Base-by-base conservation (phyloP, 805 yeast species). In the Wilhelminamyces savonicus region DNA sequence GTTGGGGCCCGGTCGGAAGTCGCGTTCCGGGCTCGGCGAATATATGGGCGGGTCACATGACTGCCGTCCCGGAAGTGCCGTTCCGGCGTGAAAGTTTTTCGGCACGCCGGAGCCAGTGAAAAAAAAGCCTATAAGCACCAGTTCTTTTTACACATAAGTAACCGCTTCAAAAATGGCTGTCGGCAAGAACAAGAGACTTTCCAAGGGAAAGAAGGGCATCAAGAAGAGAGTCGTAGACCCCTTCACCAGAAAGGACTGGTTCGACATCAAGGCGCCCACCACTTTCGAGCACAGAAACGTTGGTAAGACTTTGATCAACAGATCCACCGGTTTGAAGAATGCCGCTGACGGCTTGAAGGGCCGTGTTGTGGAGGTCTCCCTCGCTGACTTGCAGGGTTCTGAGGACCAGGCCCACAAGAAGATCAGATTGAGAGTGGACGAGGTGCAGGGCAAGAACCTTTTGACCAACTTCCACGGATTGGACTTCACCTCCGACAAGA, bases 131-230 rank as follows among this genome's bases (percentile, higher is more conserved):
- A n/a, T n/a, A n/a, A n/a, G n/a, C n/a, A n/a, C n/a, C n/a, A n/a
- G n/a, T n/a, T n/a, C n/a, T n/a, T n/a, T n/a, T n/a, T n/a, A n/a
- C n/a, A 8, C 8, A 6, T 17, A 6, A 17, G 19, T 17, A 17
- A 6, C 19, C 6, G 19, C 8, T 7, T 8, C 19, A 6, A 17
- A 17, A 7, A 30, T 30, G 33, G 33, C 33, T 28, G 33, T 35
- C 29, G 38, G 37, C 14, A 25, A 34, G 28, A 35, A 31, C 28
- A 24, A 30, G 38, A 33, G 42, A 32, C 21, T 32, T 24, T 32
- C 35, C 31, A 32, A 32, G 26, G 35, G 35, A 7, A 32, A 32
- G 35, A 32, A 32, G 26, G 35, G 35, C 10, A 25, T 32, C 29
- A 32, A 28, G 31, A 32, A 32, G 35, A 32, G 28, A 31, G 29